Evolutionary conservation across 208 protist species (phyloP).

Genomic region (Leishmania tropica): DNA sequence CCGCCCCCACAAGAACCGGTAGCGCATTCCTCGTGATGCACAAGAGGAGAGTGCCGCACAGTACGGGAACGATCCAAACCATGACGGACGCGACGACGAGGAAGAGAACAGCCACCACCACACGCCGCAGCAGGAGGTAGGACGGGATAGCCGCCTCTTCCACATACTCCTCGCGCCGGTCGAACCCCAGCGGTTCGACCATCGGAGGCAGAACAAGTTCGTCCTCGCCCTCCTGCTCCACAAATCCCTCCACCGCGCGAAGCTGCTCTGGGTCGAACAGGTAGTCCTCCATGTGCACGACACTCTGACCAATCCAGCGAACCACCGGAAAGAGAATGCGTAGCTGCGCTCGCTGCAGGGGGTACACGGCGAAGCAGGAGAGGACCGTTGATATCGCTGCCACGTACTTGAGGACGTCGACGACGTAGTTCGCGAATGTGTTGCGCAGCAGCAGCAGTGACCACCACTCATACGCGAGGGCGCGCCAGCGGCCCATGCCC

Average conservation of each 20-base stretch:
- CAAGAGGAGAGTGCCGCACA: slow-evolving; percentile 32
- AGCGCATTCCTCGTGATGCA: slow-evolving; percentile 22
- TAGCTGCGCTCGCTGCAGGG: slow-evolving; percentile 56
- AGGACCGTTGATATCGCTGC: slow-evolving; percentile 5
- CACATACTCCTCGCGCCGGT: slow-evolving; percentile 47
- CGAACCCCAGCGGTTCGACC: slow-evolving; percentile 34
- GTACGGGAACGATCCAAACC: slow-evolving; percentile 51
- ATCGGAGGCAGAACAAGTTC: slow-evolving; percentile 46
- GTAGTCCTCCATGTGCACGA: slow-evolving; percentile 65
- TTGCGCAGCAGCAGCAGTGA: slow-evolving; percentile 23
- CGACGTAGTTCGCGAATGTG: slow-evolving; percentile 11
- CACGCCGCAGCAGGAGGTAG: slow-evolving; percentile 38
- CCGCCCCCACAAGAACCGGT: slow-evolving; percentile 27
- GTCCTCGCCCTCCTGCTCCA: slow-evolving; percentile 33
- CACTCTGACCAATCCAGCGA: slow-evolving; percentile 38
- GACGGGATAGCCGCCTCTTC: slow-evolving; percentile 32
- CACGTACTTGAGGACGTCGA: background rate
- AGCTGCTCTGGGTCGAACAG: slow-evolving; percentile 63
- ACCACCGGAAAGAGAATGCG: slow-evolving; percentile 40
- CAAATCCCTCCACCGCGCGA: slow-evolving; percentile 39
- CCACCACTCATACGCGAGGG: slow-evolving; percentile 13
- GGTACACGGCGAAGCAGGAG: slow-evolving; percentile 37
- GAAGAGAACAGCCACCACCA: slow-evolving; percentile 61
- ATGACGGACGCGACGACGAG: slow-evolving; percentile 34
- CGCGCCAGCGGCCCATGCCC: slow-evolving; percentile 16